Base-by-base conservation (phyloP, 495 filamentous ascomycete genomes). In the Delitschia confertaspora region DNA sequence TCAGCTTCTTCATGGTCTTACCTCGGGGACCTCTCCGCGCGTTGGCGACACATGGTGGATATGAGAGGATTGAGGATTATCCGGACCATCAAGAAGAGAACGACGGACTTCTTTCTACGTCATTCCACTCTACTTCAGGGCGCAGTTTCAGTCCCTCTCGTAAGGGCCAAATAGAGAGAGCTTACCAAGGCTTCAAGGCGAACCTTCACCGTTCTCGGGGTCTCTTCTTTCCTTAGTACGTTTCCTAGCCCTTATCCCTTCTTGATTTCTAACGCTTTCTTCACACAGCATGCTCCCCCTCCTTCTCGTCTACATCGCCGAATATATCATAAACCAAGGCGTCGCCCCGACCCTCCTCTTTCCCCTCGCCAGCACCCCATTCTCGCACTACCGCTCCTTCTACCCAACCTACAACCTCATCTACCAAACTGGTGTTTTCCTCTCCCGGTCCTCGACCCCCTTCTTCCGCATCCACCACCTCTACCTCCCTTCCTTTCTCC, bases 321-420 rank as follows among this genome's bases (percentile, higher is more conserved):
- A 98, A 69, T 96, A 95, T 60, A 88, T 85, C 46, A 93, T 95
- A 63, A 95, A 95, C 65, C 86, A 91, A 65, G 87, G 86, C 27
- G 83, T 98, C 26, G 70, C 83, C 0, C 91, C 89, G 0, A 94
- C 85, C 0, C 70, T 95, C 8, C 76, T 98, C 24, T 98, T 93
- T 61, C 86, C 88, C 0, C 64, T 95, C 7, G 54, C 70, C 1
- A 63, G 70, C 4, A 80, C 79, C 0, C 89, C 89, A 1, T 95
- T 98, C 58, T 60, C 65, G 32, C 71, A 83, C 53, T 91, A 80
- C 64, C 79, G 89, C 14, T 78, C 80, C n/a, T 91, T 91, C 63
- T 94, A 94, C 55, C 85, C 88, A n/a, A 72, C 75, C n/a, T 94
- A 94, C 60, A 79, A 79, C 49, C 84, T 87, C 43, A 78, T 95